A percentile compares a stretch with the other conserved stretches of the same genome.
phyloP scores from a whole-genome alignment of 371 early-diverging fungal genomes.

The Mucor piriformis region DNA sequence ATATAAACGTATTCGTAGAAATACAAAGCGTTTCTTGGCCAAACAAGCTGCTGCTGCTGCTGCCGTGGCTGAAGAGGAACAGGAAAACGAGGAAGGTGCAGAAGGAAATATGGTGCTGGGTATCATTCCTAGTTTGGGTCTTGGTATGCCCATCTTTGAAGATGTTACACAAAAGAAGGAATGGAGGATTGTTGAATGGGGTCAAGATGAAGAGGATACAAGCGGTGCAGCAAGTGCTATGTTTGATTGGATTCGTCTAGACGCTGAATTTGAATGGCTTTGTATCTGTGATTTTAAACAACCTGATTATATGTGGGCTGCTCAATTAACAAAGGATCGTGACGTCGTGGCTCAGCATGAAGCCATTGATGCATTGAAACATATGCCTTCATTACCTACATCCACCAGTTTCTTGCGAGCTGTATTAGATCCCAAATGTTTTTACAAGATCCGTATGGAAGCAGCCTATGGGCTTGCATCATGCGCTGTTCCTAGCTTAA shows the following conservation, averaged over 20 bases:
- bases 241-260: slow-evolving; percentile 97
- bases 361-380: slow-evolving; percentile 71
- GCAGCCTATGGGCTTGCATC: slow-evolving; percentile 87
- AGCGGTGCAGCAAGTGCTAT: slow-evolving; percentile 73
- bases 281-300: slow-evolving; percentile 90
- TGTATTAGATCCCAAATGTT: slow-evolving; percentile 82
- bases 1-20: slow-evolving; percentile 91
- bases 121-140: slow-evolving; percentile 58
- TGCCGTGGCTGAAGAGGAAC: slow-evolving; percentile 71
- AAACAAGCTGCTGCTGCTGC: slow-evolving; percentile 81
- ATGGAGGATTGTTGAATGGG: slow-evolving; percentile 83
- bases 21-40: slow-evolving; percentile 79
- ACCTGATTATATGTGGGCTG: slow-evolving; percentile 96
- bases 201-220: slow-evolving; percentile 76
- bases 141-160: slow-evolving; percentile 75
- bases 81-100: slow-evolving; percentile 61
- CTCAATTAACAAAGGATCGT: slow-evolving; percentile 90
- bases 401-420: slow-evolving; percentile 78
- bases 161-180: slow-evolving; percentile 70
- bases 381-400: slow-evolving; percentile 68
- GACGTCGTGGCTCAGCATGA: slow-evolving; percentile 97
- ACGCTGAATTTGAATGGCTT: slow-evolving; percentile 95
- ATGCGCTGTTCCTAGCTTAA: slow-evolving; percentile 59
- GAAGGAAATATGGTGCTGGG: slow-evolving; percentile 47
- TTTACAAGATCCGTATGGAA: slow-evolving; percentile 92